phyloP scores from a whole-genome alignment of 768 basidiomycete genomes.

The Collybiopsis luxurians region DNA sequence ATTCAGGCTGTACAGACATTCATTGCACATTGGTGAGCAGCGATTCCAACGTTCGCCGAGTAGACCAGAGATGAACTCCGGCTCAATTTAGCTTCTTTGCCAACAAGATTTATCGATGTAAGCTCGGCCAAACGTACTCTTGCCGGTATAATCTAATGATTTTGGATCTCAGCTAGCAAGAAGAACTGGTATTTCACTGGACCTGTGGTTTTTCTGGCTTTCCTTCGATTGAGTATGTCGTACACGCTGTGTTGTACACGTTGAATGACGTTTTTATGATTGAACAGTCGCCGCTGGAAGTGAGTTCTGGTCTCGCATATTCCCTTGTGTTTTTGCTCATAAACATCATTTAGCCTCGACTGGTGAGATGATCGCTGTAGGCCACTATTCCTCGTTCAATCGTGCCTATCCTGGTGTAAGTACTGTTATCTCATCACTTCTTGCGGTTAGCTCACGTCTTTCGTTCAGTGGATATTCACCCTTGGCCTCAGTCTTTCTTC shows the following conservation, averaged over 20 bases:
- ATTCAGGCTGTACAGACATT: constrained; percentile 2
- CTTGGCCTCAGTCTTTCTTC: constrained; percentile 39
- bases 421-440: not conserved
- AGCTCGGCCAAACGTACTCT: not conserved
- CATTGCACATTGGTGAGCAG: constrained; percentile 6
- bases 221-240: constrained; percentile 2
- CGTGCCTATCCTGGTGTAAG: constrained; percentile 6
- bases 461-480: constrained; percentile 40
- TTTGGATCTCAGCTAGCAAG: not conserved
- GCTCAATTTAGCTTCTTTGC: not conserved
- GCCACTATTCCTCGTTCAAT: constrained; percentile 7
- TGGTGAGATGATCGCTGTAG: not conserved
- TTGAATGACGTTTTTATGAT: not conserved
- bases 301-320: not conserved
- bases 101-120: constrained; percentile 7
- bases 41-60: not conserved
- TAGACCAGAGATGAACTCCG: not conserved
- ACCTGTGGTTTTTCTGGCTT: constrained; percentile 1
- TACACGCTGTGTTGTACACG: not conserved
- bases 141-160: not conserved
- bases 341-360: not conserved
- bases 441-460: no score
- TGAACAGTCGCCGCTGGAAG: constrained; percentile 1
- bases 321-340: not conserved
- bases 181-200: not conserved